Evolutionary conservation across 257 asterid species (phyloP).

Genomic region (Solanum dulcamara): DNA sequence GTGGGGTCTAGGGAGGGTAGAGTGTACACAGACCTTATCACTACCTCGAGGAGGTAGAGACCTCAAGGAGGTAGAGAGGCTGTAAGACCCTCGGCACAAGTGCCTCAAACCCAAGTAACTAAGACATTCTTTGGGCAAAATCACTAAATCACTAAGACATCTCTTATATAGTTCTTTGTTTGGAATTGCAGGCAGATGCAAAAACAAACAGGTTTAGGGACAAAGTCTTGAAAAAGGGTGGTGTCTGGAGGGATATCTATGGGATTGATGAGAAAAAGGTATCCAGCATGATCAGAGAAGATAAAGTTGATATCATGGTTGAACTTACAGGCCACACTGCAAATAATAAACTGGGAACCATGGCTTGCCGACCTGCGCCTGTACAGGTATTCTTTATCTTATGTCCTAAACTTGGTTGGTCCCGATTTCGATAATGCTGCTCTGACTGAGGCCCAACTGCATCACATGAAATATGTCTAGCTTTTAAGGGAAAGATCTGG

Average conservation of each 20-base stretch:
- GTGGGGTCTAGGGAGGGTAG: no score
- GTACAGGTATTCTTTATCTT: slow-evolving; percentile 56
- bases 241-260: slow-evolving; percentile 84
- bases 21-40: no score
- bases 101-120: no score
- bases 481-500: neutral
- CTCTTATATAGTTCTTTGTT: neutral
- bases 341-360: slow-evolving; percentile 94
- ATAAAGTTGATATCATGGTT: slow-evolving; percentile 85
- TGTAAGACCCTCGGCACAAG: no score
- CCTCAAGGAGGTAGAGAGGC: no score
- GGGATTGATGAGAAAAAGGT: slow-evolving; percentile 95
- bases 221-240: slow-evolving; percentile 78
- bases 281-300: slow-evolving; percentile 84
- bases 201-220: slow-evolving; percentile 85
- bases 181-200: slow-evolving; percentile 83
- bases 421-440: neutral
- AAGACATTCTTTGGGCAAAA: no score
- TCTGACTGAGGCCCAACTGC: neutral
- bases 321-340: slow-evolving; percentile 99
- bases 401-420: neutral
- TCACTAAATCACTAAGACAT: neutral
- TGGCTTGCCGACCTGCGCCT: slow-evolving; percentile 99
- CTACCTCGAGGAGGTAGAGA: no score
- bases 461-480: neutral